Conservation (phyloP, 1,284 basidiomycete genomes). For the Ceratobasidium sp. region DNA sequence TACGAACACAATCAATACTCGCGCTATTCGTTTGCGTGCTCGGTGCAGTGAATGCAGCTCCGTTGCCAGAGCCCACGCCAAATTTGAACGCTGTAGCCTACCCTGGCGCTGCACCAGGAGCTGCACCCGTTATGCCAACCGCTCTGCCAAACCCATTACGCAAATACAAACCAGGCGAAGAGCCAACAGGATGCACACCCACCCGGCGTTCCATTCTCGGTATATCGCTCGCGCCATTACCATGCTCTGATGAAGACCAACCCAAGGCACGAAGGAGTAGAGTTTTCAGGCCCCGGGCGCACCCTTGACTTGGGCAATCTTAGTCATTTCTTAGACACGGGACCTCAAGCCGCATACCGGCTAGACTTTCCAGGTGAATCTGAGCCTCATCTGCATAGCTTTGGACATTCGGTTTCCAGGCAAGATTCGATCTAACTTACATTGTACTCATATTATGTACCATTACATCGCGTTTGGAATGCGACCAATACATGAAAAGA, state of each 20-base stretch:
- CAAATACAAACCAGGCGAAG: background rate
- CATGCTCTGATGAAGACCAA: slow-evolving; percentile 1
- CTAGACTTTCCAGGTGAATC: background rate
- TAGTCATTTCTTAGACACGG: too few species aligned
- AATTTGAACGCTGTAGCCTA: background rate
- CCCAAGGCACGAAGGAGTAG: slow-evolving; percentile 23
- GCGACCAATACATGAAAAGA: background rate
- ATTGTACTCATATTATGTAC: slow-evolving; percentile 6
- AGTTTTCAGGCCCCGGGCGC: slow-evolving; percentile 34
- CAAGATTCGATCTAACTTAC: slow-evolving; percentile 4
- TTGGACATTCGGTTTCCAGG: slow-evolving; percentile 9
- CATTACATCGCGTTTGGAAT: background rate
- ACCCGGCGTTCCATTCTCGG: background rate
- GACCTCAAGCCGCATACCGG: background rate
- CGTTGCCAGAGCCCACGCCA: background rate
- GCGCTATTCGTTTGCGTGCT: background rate
- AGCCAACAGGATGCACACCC: slow-evolving; percentile 6
- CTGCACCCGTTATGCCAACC: background rate
- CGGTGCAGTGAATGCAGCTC: slow-evolving; percentile 7
- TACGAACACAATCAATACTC: background rate
- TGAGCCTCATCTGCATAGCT: background rate
- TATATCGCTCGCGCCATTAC: background rate
- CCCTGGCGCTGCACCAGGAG: background rate
- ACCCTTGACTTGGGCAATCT: slow-evolving; percentile 11
- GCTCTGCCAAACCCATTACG: background rate